Evolutionary conservation across 805 yeast genomes (phyloP), one percentile per base, ranked within the genome.

Genomic region (Blastobotrys robertii): DNA sequence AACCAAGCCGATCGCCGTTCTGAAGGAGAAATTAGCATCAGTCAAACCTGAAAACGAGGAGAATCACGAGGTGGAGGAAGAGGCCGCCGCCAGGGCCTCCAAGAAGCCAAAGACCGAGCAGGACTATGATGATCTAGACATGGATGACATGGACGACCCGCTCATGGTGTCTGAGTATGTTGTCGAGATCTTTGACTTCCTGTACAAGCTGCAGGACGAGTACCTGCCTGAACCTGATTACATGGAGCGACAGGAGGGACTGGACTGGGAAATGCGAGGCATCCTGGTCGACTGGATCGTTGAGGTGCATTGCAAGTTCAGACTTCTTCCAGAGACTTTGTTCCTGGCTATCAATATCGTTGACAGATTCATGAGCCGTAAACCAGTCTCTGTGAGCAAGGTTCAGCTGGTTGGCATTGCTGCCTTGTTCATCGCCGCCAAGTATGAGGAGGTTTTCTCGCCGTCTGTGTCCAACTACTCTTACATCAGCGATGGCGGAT

Each of bases 121-220:
- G 11, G 31, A 28, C 10, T 58, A 55, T 50, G 55, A 52, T 29
- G 60, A 60, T 34, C 54, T 59, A 29, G 66, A 64, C 39, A 62
- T 56, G 13, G 65, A 60, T 15, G 71, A 68, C 41, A 52, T 47
- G 37, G 60, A 54, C 28, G 72, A 68, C 45, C 71, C 71, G 14
- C 65, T 84, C 48, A 88, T 90, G 96, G 97, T 84, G 29, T 77
- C 87, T 48, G 98, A 90, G 66, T 90, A 88, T 62, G 95, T 84
- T 43, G 74, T 68, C 48, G 97, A 86, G 47, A 88, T 90, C 44
- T 88, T 85, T 62, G 81, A 76, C 28, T 86, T 84, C 62, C 66
- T 88, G 53, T 79, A 80, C 59, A 78, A 72, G 55, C 68, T 81
- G 46, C 95, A 87, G 65, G 62, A 71, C 37, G 72, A 74, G 55